Conservation (phyloP, 306 rosid genomes). For the Mimosa pudica region DNA sequence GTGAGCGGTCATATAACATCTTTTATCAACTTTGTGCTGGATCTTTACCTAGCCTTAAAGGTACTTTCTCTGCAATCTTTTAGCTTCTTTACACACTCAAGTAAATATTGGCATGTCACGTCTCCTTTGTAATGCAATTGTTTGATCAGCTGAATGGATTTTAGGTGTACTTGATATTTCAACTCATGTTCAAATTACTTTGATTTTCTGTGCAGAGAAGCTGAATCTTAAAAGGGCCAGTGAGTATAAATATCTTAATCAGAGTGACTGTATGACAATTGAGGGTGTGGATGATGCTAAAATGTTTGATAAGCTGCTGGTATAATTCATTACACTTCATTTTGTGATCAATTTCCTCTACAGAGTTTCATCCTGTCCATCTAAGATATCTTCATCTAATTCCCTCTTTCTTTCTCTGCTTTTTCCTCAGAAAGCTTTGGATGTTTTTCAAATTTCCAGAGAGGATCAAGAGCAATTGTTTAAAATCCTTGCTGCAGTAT, state of each 20-base stretch:
- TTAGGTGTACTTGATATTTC: slow-evolving; percentile 29
- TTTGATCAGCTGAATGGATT: slow-evolving; percentile 31
- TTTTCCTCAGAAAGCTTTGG: slow-evolving; percentile 65
- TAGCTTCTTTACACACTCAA: slow-evolving; percentile 10
- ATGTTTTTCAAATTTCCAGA: slow-evolving; percentile 51
- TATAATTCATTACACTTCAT: slow-evolving; percentile 42
- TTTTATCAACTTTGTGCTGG: slow-evolving; percentile 99
- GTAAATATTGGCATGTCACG: neutral
- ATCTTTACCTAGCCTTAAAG: slow-evolving; percentile 67
- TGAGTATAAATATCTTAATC: slow-evolving; percentile 81
- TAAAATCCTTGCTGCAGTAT: slow-evolving; percentile 73
- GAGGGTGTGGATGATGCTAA: slow-evolving; percentile 74
- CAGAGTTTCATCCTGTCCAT: slow-evolving; percentile 30
- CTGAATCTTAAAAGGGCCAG: slow-evolving; percentile 68
- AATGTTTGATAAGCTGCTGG: slow-evolving; percentile 66
- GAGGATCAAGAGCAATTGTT: slow-evolving; percentile 78
- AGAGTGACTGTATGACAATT: slow-evolving; percentile 68
- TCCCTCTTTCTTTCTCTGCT: slow-evolving; percentile 30
- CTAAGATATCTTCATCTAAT: slow-evolving; percentile 18
- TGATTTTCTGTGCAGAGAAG: slow-evolving; percentile 64
- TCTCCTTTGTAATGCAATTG: slow-evolving; percentile 21
- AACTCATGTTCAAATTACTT: slow-evolving; percentile 21
- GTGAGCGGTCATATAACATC: slow-evolving; percentile 87
- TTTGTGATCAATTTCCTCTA: slow-evolving; percentile 23
- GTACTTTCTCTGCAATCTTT: slow-evolving; percentile 21